phyloP scores from a whole-genome alignment of 352 stramenopile species.

The Plasmopara muralis region DNA sequence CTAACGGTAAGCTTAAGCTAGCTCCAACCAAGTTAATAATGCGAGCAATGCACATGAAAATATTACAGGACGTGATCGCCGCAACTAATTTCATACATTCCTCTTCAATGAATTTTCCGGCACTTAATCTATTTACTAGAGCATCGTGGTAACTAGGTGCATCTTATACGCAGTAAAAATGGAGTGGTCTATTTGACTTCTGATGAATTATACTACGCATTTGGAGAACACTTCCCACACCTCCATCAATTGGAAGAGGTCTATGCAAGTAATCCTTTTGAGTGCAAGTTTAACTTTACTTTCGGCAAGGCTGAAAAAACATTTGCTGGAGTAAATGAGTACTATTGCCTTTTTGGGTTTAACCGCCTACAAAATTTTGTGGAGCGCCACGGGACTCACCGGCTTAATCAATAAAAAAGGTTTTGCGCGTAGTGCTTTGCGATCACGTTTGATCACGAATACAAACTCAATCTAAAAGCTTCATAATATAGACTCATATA shows the following conservation, averaged over 20 bases:
- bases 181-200: too few species aligned
- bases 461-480: neutral
- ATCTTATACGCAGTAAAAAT: too few species aligned
- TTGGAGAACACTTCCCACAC: neutral
- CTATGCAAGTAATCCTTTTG: constrained; percentile 3
- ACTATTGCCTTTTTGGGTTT: constrained; percentile 2
- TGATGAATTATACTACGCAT: too few species aligned
- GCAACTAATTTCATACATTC: too few species aligned
- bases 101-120: too few species aligned
- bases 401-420: neutral
- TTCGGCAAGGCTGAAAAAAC: constrained; percentile 1
- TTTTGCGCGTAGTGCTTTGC: neutral
- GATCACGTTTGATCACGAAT: neutral
- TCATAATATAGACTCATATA: neutral
- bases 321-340: neutral
- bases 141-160: too few species aligned
- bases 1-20: neutral
- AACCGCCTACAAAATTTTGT: constrained; percentile 7
- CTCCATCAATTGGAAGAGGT: neutral
- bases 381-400: neutral
- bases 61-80: neutral
- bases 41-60: constrained; percentile 1
- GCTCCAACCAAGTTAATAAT: neutral
- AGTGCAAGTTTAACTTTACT: constrained; percentile 6
- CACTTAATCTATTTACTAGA: neutral